Conservation (phyloP, 1,284 basidiomycete species). For the Golubevia sp. region DNA sequence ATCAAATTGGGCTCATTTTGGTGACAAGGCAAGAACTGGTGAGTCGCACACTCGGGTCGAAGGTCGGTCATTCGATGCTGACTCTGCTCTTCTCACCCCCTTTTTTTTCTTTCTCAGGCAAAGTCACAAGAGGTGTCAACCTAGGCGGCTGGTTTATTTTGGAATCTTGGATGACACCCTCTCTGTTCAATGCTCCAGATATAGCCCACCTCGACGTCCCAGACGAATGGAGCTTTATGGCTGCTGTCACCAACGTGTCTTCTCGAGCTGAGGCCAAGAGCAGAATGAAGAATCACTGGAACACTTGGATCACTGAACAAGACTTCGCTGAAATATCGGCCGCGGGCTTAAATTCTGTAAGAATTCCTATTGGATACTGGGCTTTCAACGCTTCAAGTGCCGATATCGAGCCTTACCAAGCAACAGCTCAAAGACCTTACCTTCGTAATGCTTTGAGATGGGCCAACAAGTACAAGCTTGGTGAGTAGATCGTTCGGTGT, state of each 20-base stretch:
- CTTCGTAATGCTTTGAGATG: conserved; percentile 71
- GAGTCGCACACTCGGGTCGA: too few relatives aligned
- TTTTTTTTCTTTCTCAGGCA: too few relatives aligned
- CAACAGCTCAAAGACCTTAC: conserved; percentile 63
- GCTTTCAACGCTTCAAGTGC: conserved; percentile 20
- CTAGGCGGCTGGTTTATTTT: conserved; percentile 9
- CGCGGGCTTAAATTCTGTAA: background rate
- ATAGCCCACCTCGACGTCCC: background rate
- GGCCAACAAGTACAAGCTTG: conserved; percentile 69
- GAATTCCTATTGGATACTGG: conserved; percentile 18
- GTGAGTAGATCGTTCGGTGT: too few relatives aligned
- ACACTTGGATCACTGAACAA: background rate
- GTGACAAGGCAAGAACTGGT: too few relatives aligned
- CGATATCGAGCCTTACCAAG: conserved; percentile 12
- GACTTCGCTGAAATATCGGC: background rate
- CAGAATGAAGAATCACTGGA: background rate
- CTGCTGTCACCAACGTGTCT: background rate
- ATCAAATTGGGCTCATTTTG: background rate
- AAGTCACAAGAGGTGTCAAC: conserved; percentile 14
- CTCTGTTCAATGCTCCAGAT: background rate
- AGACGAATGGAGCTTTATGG: background rate
- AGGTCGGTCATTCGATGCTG: too few relatives aligned
- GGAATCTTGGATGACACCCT: background rate
- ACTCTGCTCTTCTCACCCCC: too few relatives aligned
- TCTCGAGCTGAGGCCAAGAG: background rate